Conservation (phyloP, 1,284 basidiomycete genomes). For the Puccinia hordei region DNA sequence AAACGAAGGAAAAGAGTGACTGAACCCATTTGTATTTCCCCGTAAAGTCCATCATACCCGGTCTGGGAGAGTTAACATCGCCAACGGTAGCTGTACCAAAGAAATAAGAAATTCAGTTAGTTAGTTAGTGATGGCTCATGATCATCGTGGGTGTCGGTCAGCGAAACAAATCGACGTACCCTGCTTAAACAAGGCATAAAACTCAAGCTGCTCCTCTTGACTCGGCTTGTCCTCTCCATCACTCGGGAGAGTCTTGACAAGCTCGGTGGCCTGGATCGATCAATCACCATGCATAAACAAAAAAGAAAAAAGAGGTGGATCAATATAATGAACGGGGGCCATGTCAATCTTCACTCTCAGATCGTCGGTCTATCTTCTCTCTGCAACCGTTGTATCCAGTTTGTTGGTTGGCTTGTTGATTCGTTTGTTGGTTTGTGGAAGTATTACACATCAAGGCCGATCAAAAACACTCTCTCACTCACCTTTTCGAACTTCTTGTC, state of each 20-base stretch:
- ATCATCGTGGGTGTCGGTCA: background rate
- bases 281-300: background rate
- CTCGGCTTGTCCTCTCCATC: slow-evolving; percentile 77
- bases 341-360: no score
- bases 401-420: no score
- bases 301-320: background rate
- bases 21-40: slow-evolving; percentile 45
- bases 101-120: background rate
- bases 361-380: no score
- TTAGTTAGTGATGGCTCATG: background rate
- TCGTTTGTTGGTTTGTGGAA: no score
- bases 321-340: background rate
- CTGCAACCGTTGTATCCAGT: no score
- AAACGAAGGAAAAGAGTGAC: background rate
- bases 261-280: slow-evolving; percentile 46
- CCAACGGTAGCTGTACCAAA: slow-evolving; percentile 37
- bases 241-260: slow-evolving; percentile 67
- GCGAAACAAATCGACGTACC: no score
- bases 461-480: background rate
- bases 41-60: slow-evolving; percentile 38
- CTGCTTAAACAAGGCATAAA: slow-evolving; percentile 43
- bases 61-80: slow-evolving; percentile 37
- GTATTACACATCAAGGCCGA: no score
- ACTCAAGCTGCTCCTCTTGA: slow-evolving; percentile 64
- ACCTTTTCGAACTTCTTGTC: slow-evolving; percentile 27